Base-by-base conservation (phyloP, 148 eudicot species). In the Tetragonia tetragonoides region DNA sequence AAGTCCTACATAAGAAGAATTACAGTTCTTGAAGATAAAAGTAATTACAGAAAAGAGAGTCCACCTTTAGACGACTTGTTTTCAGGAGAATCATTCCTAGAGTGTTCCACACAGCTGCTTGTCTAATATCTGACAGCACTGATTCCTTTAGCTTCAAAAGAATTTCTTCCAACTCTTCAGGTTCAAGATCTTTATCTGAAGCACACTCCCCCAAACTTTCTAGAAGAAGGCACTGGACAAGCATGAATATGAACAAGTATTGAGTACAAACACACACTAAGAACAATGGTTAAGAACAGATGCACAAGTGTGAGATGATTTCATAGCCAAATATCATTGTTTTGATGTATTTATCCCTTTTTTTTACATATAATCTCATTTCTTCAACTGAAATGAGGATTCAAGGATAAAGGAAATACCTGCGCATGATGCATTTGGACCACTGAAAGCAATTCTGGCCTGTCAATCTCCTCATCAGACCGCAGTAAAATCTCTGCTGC, bases 401-500 rank as follows among this genome's bases (percentile, higher is more conserved):
- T 17, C 20, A 57, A 37, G 53, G 24, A 20, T 12, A 7, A 24
- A 62, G 42, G 11, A 61, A 39, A 74, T 41, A 96, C 99, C 95
- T 96, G 99, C 17, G 98, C 99, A 86, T 96, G 99, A 80, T 96
- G 99, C 85, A 88, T 87, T 86, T 93, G 99, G 78, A 96, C 93
- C 80, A 88, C 38, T 44, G 98, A 89, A 70, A 96, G 97, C 82
- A 96, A 81, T 69, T 93, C 99, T 68, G 98, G 99, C 64, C 99
- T 77, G 83, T 93, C 92, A 76, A 96, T 85, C 72, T 90, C 99
- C 88, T 96, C 98, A 75, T 91, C 98, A 47, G 87, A 77, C 44
- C 97, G 90, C 68, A 96, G 89, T 82, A 96, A 87, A 68, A 96
- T 93, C 84, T 96, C 99, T 59, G 73, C 88, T 40, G 99, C 97